Base-by-base conservation (phyloP, 495 filamentous ascomycete genomes). In the Penicillium longicatenatum region DNA sequence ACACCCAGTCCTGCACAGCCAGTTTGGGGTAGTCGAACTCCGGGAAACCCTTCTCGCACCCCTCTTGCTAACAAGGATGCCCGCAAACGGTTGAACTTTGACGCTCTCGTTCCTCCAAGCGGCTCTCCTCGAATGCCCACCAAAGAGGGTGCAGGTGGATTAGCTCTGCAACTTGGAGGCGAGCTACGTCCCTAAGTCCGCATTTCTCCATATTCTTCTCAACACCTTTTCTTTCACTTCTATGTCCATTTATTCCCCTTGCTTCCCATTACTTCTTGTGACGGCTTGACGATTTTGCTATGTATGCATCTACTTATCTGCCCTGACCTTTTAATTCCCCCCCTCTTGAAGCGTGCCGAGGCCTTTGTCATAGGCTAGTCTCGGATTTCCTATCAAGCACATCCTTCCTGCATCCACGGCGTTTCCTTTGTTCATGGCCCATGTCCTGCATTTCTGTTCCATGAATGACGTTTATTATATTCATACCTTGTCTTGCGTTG, bases 1-100 rank as follows among this genome's bases (percentile, higher is more conserved):
- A 96, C 94, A 14, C 94, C 95, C 6, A 94, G 90, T 62, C 95
- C 94, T 3, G 94, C 92, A 11, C 94, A 97, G 72, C 90, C 85
- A 55, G 80, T 86, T 5, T 97, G 86, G 80, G 87, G 86, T 50
- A 75, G 72, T 54, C 82, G 82, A n/a, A 83, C 84, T 46, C 75
- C 78, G 57, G 76, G 74, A 59, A 82, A 71, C 55, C 75, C 68
- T 58, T 63, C 69, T 78, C 88, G 82, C 76, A 84, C 94, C 54
- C 78, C 85, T 66, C 73, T 83, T 0, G 73, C 78, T 33, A 68
- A 79, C 60, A 79, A 77, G 59, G 83, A 84, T 50, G 82, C 82
- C 26, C 69, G 86, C 50, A 79, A 82, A 65, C 77, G 83, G 44
- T 73, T 92, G 42, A 88, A 88, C 54, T 90, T 91, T 62, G 90